These are phyloP conservation scores for Camelina hispida DNA, from an alignment of 345 rosid species.

Conservation along the genomic window DNA sequence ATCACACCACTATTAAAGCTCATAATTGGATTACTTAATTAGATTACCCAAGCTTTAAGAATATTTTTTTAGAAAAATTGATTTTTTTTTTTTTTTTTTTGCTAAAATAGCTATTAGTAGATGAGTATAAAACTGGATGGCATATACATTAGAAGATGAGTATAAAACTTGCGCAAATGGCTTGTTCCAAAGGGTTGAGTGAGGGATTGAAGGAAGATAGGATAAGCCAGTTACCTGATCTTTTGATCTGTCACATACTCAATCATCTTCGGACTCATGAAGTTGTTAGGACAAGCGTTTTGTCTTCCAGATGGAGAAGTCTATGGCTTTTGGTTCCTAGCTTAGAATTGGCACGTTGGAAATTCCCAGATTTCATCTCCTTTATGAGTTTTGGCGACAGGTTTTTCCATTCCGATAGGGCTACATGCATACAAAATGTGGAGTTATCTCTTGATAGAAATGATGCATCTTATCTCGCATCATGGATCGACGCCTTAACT, in stretches of 20 bases:
- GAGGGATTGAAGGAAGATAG: too few species aligned
- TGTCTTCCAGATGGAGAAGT: constrained; percentile 10
- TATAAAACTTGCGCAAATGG: too few species aligned
- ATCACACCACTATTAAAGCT: too few species aligned
- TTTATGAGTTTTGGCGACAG: constrained; percentile 14
- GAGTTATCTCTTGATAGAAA: too few species aligned
- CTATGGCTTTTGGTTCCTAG: constrained; percentile 9
- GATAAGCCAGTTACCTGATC: constrained; percentile 15
- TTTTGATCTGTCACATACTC: constrained; percentile 13
- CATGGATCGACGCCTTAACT: constrained; percentile 11
- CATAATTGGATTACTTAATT: too few species aligned
- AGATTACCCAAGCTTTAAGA: too few species aligned
- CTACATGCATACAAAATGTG: background rate
- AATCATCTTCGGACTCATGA: background rate
- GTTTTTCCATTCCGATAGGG: background rate
- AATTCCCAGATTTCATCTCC: background rate
- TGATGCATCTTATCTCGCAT: background rate
- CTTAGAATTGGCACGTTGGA: background rate
- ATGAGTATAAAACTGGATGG: too few species aligned
- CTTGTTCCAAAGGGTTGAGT: too few species aligned
- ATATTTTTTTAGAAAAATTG: too few species aligned
- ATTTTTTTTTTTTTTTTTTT: too few species aligned
- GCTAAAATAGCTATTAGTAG: too few species aligned
- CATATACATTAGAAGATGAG: too few species aligned
- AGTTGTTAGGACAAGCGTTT: constrained; percentile 11